phyloP scores from a whole-genome alignment of 768 basidiomycete species.

The Tylopilus felleus region DNA sequence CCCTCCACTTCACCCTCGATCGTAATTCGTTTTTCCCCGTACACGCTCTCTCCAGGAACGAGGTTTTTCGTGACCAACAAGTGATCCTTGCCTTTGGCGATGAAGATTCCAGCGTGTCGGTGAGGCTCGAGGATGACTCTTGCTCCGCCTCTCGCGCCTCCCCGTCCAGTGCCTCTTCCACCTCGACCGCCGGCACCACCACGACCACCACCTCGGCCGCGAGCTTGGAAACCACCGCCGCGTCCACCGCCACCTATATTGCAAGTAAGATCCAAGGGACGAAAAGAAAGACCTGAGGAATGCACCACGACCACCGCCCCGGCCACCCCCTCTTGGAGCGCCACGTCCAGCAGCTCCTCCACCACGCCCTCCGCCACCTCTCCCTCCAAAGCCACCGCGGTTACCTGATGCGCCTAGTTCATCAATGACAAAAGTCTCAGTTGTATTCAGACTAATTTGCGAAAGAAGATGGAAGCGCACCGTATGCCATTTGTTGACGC shows the following conservation, averaged over 20 bases:
- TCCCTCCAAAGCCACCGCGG: slow-evolving; percentile 63
- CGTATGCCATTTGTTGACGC: slow-evolving; percentile 34
- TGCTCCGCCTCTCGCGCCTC: slow-evolving; percentile 76
- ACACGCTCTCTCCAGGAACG: slow-evolving; percentile 95
- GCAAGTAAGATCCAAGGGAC: not conserved
- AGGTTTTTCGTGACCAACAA: slow-evolving; percentile 97
- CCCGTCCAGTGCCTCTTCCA: slow-evolving; percentile 60
- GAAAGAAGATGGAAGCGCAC: slow-evolving; percentile 13
- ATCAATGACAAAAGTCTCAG: not conserved
- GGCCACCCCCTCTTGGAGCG: slow-evolving; percentile 38
- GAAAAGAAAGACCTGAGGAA: not conserved
- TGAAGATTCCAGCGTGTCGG: slow-evolving; percentile 90
- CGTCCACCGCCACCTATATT: slow-evolving; percentile 12
- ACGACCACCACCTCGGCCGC: slow-evolving; percentile 36
- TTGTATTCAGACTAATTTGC: not conserved
- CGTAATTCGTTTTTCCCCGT: slow-evolving; percentile 96
- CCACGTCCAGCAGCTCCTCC: slow-evolving; percentile 37
- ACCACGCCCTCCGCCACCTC: slow-evolving; percentile 40
- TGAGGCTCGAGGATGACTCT: slow-evolving; percentile 95
- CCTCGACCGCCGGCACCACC: slow-evolving; percentile 48
- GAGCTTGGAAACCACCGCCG: slow-evolving; percentile 28
- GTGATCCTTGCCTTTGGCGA: slow-evolving; percentile 96
- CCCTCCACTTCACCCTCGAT: slow-evolving; percentile 72
- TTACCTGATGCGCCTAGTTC: slow-evolving; percentile 62
- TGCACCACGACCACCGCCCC: slow-evolving; percentile 41